Percentiles rank a stretch among this genome's conserved stretches.
phyloP scores from a whole-genome alignment of 208 protist genomes.

The Lotmaria passim region DNA sequence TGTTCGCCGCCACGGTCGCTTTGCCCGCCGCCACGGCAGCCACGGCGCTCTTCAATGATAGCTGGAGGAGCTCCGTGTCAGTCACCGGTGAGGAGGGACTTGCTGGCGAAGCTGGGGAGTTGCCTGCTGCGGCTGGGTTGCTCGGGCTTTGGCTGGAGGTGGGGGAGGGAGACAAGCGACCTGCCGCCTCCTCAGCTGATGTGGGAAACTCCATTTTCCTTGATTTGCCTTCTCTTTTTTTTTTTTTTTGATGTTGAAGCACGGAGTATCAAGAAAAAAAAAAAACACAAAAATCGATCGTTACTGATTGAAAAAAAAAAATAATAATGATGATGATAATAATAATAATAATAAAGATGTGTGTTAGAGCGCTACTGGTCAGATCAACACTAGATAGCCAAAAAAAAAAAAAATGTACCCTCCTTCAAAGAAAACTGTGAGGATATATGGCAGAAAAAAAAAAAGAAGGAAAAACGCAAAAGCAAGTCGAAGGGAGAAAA shows the following conservation, averaged over 20 bases:
- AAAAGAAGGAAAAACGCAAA: too few species aligned
- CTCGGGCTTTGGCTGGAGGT: not conserved
- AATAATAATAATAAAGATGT: too few species aligned
- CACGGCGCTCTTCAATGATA: slow-evolving; percentile 39
- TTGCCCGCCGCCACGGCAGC: slow-evolving; percentile 37
- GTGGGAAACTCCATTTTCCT: slow-evolving; percentile 7
- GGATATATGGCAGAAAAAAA: too few species aligned
- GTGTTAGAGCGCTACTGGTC: too few species aligned
- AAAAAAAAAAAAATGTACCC: too few species aligned
- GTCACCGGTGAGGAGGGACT: slow-evolving; percentile 21
- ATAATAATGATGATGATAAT: too few species aligned
- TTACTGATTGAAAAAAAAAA: too few species aligned
- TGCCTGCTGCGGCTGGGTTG: not conserved
- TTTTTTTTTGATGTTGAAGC: slow-evolving; percentile 11
- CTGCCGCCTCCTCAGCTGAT: not conserved
- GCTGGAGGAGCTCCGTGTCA: slow-evolving; percentile 50
- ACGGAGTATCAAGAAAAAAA: not conserved
- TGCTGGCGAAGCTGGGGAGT: slow-evolving; percentile 1
- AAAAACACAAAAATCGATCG: not conserved
- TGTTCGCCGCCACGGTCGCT: slow-evolving; percentile 43
- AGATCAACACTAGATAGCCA: too few species aligned
- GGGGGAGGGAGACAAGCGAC: too few species aligned
- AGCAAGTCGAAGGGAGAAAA: too few species aligned
- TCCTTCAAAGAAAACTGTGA: too few species aligned
- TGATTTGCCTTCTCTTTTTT: slow-evolving; percentile 13